These are phyloP conservation scores for Podospora didyma DNA, from an alignment of 495 filamentous ascomycete genomes.

Conservation along the genomic window DNA sequence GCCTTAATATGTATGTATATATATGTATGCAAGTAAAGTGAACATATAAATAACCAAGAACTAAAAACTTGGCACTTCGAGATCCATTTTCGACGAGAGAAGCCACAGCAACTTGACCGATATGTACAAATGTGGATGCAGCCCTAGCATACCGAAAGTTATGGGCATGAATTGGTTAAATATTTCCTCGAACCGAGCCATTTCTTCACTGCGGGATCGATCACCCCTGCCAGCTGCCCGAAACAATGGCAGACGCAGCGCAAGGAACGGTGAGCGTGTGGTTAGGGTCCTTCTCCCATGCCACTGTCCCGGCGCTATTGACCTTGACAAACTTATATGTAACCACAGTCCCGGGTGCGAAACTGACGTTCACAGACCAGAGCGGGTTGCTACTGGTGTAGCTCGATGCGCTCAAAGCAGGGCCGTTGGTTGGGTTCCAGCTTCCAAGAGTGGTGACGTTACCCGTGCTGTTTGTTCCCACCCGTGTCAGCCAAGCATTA, in stretches of 20 bases:
- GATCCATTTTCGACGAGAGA: too few relatives aligned
- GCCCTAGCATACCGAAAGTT: too few relatives aligned
- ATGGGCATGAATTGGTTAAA: too few relatives aligned
- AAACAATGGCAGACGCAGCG: conserved; percentile 13
- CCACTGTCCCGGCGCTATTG: conserved; percentile 49
- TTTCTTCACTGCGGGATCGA: background rate
- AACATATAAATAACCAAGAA: too few relatives aligned
- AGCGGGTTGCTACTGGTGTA: conserved; percentile 56
- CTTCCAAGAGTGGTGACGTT: conserved; percentile 51
- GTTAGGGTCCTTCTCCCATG: conserved; percentile 65
- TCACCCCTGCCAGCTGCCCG: conserved; percentile 13
- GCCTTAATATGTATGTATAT: too few relatives aligned
- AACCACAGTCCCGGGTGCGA: conserved; percentile 49
- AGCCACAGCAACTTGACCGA: too few relatives aligned
- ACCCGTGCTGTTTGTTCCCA: conserved; percentile 32
- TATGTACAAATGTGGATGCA: too few relatives aligned
- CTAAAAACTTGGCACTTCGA: too few relatives aligned
- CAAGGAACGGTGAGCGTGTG: conserved; percentile 53
- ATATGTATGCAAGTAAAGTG: too few relatives aligned
- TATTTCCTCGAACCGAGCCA: too few relatives aligned
- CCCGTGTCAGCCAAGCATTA: background rate
- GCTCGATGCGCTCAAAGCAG: conserved; percentile 48
- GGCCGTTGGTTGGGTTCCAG: conserved; percentile 49
- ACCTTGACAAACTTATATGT: conserved; percentile 69
- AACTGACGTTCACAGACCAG: conserved; percentile 50